These are phyloP conservation scores for Fusarium heterosporum DNA, from an alignment of 2,329 filamentous ascomycete genomes.

Conservation along the genomic window DNA sequence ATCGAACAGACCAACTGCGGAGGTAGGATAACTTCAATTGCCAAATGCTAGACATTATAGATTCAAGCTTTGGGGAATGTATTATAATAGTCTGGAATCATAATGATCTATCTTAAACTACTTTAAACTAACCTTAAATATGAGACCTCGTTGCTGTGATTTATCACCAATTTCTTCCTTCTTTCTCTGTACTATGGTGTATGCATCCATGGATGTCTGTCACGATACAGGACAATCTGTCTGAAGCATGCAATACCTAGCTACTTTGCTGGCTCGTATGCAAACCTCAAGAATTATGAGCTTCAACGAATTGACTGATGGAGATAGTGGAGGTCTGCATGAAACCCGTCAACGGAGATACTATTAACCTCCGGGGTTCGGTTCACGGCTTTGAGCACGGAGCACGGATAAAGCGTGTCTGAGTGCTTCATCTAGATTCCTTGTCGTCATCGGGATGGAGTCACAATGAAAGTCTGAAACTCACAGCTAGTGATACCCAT, in stretches of 20 bases:
- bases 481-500: slow-evolving; percentile 25
- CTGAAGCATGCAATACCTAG: not conserved
- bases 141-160: not conserved
- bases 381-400: slow-evolving; percentile 7
- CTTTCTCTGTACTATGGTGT: not conserved
- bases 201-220: not conserved
- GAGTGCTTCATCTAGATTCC: not conserved
- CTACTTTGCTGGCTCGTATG: not conserved
- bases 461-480: slow-evolving; percentile 28
- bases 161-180: not conserved
- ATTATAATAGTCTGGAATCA: not conserved
- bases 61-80: not conserved
- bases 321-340: slow-evolving; percentile 7
- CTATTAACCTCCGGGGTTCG: slow-evolving; percentile 13
- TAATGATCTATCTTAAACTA: not conserved
- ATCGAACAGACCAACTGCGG: not conserved
- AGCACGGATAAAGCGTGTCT: not conserved
- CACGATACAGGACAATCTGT: not conserved
- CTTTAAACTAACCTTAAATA: not conserved
- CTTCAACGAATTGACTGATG: not conserved
- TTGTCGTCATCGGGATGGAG: slow-evolving; percentile 28
- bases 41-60: not conserved
- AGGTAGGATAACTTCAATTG: too few relatives aligned
- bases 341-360: slow-evolving; percentile 31
- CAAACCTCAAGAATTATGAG: not conserved